Evolutionary conservation across 441 rosid species (phyloP).

Genomic region (Gossypium lobatum): DNA sequence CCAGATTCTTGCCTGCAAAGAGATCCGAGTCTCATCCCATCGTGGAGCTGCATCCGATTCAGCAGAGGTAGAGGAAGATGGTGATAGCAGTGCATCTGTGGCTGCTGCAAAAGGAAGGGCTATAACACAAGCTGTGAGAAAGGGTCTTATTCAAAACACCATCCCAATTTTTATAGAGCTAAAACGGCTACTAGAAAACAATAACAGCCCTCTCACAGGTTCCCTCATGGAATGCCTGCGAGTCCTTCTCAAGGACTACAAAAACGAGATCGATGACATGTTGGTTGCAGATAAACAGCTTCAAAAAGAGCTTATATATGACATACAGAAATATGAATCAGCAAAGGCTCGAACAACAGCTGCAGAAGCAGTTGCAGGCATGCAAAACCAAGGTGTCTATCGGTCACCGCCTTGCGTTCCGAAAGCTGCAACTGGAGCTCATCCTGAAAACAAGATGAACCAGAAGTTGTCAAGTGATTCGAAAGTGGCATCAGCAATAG

Average conservation of each 20-base stretch:
- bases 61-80: constrained; percentile 64
- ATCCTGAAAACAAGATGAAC: constrained; percentile 14
- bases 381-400: constrained; percentile 28
- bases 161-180: constrained; percentile 95
- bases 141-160: constrained; percentile 85
- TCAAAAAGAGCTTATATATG: constrained; percentile 83
- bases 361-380: constrained; percentile 38
- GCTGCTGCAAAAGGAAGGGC: constrained; percentile 76
- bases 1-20: constrained; percentile 79
- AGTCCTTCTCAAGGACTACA: constrained; percentile 85
- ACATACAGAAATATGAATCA: constrained; percentile 80
- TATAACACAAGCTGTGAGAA: constrained; percentile 82
- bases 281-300: constrained; percentile 85
- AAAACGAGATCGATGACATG: constrained; percentile 88
- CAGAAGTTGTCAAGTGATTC: constrained; percentile 23
- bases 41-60: constrained; percentile 56
- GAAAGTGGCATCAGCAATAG: constrained; percentile 62
- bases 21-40: constrained; percentile 54
- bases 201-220: constrained; percentile 86
- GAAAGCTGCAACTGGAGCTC: constrained; percentile 11
- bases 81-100: constrained; percentile 29
- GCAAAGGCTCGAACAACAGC: constrained; percentile 53
- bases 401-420: constrained; percentile 36
- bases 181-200: constrained; percentile 80
- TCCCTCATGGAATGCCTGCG: constrained; percentile 96